Evolutionary conservation across 2,329 filamentous ascomycete species (phyloP).

Genomic region (Alternaria dauci): DNA sequence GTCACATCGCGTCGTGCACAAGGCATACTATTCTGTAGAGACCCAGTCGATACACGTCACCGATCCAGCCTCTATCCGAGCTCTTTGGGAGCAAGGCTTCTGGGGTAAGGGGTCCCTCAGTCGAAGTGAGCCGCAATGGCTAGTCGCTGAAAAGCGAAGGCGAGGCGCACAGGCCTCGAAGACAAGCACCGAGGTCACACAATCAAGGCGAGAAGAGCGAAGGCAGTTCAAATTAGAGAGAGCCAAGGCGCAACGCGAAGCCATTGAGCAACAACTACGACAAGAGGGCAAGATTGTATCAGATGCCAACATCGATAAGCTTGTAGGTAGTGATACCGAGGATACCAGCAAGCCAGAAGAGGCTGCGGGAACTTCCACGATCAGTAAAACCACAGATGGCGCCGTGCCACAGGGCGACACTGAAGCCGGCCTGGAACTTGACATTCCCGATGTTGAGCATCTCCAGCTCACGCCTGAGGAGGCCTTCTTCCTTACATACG

Average conservation of each 20-base stretch:
- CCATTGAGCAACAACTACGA: slow-evolving; percentile 74
- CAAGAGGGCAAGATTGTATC: slow-evolving; percentile 58
- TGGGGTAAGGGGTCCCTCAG: slow-evolving; percentile 94
- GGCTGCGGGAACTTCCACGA: slow-evolving; percentile 22
- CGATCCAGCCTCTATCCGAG: slow-evolving; percentile 76
- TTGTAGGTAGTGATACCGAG: slow-evolving; percentile 39
- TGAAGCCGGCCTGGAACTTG: slow-evolving; percentile 14
- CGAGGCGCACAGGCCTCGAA: slow-evolving; percentile 69
- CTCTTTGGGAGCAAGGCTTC: slow-evolving; percentile 95
- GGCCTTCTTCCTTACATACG: slow-evolving; percentile 87
- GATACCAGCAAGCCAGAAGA: slow-evolving; percentile 25
- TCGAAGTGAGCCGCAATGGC: slow-evolving; percentile 93
- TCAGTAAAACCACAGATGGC: slow-evolving; percentile 20
- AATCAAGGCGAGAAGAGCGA: slow-evolving; percentile 78
- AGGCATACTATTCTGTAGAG: slow-evolving; percentile 80
- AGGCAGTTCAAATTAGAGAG: slow-evolving; percentile 88
- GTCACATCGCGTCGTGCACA: slow-evolving; percentile 71
- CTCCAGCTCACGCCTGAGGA: slow-evolving; percentile 92
- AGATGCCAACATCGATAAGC: slow-evolving; percentile 37
- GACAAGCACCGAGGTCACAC: slow-evolving; percentile 85
- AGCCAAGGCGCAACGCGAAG: slow-evolving; percentile 85
- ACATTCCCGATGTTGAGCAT: slow-evolving; percentile 70
- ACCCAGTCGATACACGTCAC: slow-evolving; percentile 86
- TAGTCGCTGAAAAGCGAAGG: slow-evolving; percentile 80
- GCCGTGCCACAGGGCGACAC: slow-evolving; percentile 13